A percentile compares a stretch with the other conserved stretches of the same genome.
These are phyloP conservation scores for Diaporthe sp. DNA, from an alignment of 2,329 filamentous ascomycete species.

Conservation along the genomic window DNA sequence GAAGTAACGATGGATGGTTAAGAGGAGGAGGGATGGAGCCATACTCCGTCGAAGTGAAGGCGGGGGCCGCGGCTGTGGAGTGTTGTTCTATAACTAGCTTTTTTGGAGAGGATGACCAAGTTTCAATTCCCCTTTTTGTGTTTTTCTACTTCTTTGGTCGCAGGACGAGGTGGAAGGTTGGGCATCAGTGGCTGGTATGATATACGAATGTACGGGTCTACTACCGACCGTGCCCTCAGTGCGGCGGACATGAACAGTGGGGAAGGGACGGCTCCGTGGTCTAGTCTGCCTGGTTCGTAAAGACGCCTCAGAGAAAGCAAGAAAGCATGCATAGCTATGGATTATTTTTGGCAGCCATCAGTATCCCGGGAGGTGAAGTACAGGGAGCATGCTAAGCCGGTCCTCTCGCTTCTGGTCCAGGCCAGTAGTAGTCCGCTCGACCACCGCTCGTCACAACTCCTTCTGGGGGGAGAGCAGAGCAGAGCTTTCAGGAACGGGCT, in stretches of 20 bases:
- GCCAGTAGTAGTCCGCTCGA: neutral
- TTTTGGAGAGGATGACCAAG: constrained; percentile 19
- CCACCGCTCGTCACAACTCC: neutral
- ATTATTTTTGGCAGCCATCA: constrained; percentile 1
- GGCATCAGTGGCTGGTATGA: constrained; percentile 30
- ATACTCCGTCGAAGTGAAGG: neutral
- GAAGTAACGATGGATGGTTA: neutral
- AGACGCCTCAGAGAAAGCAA: constrained; percentile 26
- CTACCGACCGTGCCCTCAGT: neutral
- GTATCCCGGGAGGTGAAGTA: neutral
- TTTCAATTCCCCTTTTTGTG: constrained; percentile 27
- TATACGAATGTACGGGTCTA: constrained; percentile 31
- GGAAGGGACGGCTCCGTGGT: constrained; percentile 3
- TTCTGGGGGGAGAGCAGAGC: neutral
- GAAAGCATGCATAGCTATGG: constrained; percentile 35
- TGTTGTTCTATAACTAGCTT: constrained; percentile 23
- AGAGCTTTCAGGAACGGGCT: neutral
- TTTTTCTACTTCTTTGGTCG: constrained; percentile 20
- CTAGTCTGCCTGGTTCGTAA: constrained; percentile 14
- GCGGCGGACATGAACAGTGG: constrained; percentile 12
- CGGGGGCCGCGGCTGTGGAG: neutral
- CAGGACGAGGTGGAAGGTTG: constrained; percentile 21
- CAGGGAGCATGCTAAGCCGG: neutral
- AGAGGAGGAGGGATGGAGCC: neutral
- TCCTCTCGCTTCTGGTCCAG: neutral